Evolutionary conservation across 2,329 filamentous ascomycete genomes (phyloP).

Genomic region (Thelonectria discophora): DNA sequence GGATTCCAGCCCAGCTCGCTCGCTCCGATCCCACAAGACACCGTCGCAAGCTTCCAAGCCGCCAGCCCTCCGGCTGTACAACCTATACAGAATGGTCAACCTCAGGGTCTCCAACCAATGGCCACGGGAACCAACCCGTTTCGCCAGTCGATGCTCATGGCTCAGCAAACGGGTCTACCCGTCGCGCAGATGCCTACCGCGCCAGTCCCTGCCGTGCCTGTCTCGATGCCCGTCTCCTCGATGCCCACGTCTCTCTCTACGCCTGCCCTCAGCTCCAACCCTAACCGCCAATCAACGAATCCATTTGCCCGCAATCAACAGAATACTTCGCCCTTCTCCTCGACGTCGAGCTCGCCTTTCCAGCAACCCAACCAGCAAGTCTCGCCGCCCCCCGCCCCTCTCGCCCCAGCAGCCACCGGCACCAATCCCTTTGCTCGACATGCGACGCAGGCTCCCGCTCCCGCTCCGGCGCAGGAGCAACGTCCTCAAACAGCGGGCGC

Average conservation of each 20-base stretch:
- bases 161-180: conserved; percentile 60
- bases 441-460: conserved; percentile 39
- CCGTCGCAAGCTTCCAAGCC: conserved; percentile 49
- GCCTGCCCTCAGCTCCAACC: conserved; percentile 42
- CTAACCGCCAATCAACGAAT: conserved; percentile 77
- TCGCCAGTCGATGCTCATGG: conserved; percentile 85
- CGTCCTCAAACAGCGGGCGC: conserved; percentile 58
- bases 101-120: conserved; percentile 38
- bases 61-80: conserved; percentile 33
- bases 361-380: conserved; percentile 45
- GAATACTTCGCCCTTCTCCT: conserved; percentile 47
- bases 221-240: conserved; percentile 37
- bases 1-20: conserved; percentile 63
- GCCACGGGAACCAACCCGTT: conserved; percentile 82
- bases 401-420: conserved; percentile 62
- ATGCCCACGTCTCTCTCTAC: conserved; percentile 55
- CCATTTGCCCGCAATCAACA: conserved; percentile 80
- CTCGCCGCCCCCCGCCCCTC: conserved; percentile 44
- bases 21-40: conserved; percentile 66
- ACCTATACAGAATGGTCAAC: conserved; percentile 33
- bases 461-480: conserved; percentile 48
- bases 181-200: conserved; percentile 46
- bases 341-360: conserved; percentile 53
- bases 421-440: conserved; percentile 68
- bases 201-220: too few species aligned